A percentile compares a stretch with the other conserved stretches of the same genome.
phyloP scores from a whole-genome alignment of 2,329 filamentous ascomycete species.

The Cordyceps cicadae region DNA sequence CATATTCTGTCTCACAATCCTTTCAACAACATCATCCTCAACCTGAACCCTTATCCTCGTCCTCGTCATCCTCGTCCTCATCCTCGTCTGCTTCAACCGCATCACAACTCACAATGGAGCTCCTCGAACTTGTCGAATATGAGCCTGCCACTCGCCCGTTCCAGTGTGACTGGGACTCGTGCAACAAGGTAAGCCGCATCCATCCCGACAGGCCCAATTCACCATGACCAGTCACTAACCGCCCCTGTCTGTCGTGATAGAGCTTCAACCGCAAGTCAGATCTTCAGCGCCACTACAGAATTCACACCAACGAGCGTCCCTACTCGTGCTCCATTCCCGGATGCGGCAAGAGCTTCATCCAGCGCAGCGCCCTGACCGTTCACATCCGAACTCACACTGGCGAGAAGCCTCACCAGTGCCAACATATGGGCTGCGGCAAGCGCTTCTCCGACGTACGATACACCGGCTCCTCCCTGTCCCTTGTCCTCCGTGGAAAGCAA shows the following conservation, averaged over 20 bases:
- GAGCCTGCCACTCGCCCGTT: slow-evolving; percentile 55
- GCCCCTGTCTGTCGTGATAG: slow-evolving; percentile 29
- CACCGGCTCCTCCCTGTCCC: not conserved
- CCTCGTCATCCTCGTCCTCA: not conserved
- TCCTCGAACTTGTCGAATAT: slow-evolving; percentile 57
- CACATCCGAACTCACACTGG: slow-evolving; percentile 64
- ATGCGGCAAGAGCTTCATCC: slow-evolving; percentile 64
- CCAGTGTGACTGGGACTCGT: slow-evolving; percentile 54
- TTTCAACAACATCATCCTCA: not conserved
- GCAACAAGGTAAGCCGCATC: slow-evolving; percentile 47
- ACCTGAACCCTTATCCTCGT: no score
- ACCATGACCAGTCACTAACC: not conserved
- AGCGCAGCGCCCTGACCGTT: slow-evolving; percentile 60
- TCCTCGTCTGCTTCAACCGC: not conserved
- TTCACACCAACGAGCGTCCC: slow-evolving; percentile 63
- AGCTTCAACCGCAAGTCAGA: slow-evolving; percentile 68
- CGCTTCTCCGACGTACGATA: slow-evolving; percentile 58
- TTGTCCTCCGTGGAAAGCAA: no score
- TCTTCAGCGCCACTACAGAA: slow-evolving; percentile 60
- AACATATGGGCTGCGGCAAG: slow-evolving; percentile 57
- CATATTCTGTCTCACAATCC: slow-evolving; percentile 2
- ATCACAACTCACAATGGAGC: slow-evolving; percentile 40
- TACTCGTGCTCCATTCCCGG: slow-evolving; percentile 52
- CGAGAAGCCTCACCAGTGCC: slow-evolving; percentile 63
- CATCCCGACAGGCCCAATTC: not conserved